Evolutionary conservation across 345 rosid species (phyloP).

Genomic region (Aegle marmelos): DNA sequence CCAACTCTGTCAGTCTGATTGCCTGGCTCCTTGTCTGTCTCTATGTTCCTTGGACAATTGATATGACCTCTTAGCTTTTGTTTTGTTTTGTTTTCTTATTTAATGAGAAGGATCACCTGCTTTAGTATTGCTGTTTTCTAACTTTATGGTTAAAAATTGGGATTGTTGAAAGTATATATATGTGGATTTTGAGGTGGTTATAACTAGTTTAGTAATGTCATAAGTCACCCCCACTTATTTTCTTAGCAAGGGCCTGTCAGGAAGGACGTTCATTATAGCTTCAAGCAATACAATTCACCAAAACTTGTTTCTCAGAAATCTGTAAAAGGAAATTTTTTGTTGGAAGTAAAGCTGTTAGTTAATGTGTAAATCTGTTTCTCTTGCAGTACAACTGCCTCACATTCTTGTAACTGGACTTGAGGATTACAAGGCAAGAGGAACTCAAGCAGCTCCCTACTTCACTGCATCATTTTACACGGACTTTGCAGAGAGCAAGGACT

Average conservation of each 20-base stretch:
- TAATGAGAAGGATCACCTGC: no score
- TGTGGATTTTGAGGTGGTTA: not conserved
- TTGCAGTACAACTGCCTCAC: slow-evolving; percentile 90
- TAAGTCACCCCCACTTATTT: not conserved
- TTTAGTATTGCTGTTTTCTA: not conserved
- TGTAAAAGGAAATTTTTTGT: not conserved
- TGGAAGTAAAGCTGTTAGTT: not conserved
- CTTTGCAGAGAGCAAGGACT: slow-evolving; percentile 71
- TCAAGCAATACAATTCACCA: not conserved
- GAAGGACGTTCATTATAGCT: no score
- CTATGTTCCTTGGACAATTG: not conserved
- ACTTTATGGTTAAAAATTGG: not conserved
- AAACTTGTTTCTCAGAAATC: not conserved
- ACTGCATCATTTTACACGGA: slow-evolving; percentile 70
- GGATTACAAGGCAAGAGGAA: slow-evolving; percentile 97
- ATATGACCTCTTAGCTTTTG: not conserved
- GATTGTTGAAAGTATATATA: not conserved
- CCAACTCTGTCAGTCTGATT: not conserved
- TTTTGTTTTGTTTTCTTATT: not conserved
- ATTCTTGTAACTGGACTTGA: slow-evolving; percentile 90
- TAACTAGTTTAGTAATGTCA: not conserved
- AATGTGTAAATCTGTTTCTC: slow-evolving; percentile 5
- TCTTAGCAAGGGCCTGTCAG: not conserved
- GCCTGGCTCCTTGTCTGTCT: not conserved
- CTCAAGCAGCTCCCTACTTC: slow-evolving; percentile 88